Percentiles rank a stretch among this genome's conserved stretches.
Evolutionary conservation across 495 filamentous ascomycete genomes (phyloP).

Genomic region (Aeminium ludgeri): DNA sequence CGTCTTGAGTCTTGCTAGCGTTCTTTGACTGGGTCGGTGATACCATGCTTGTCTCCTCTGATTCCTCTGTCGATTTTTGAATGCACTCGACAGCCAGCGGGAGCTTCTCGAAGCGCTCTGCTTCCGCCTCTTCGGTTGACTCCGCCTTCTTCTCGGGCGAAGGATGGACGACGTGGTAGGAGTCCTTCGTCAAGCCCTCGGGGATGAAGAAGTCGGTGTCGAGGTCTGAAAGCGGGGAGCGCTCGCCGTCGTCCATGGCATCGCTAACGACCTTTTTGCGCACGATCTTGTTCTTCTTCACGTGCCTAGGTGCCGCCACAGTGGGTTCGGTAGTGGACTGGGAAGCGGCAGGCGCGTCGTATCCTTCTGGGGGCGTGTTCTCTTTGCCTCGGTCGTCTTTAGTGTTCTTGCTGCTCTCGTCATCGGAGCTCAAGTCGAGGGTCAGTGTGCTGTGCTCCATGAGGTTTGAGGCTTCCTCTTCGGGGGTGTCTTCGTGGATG

Average conservation of each 20-base stretch:
- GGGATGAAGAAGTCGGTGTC: constrained; percentile 15
- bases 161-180: constrained; percentile 8
- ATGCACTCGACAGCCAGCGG: no score
- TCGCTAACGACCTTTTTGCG: constrained; percentile 6
- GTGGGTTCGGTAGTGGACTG: not conserved
- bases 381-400: constrained; percentile 64
- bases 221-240: constrained; percentile 12
- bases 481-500: constrained; percentile 81
- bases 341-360: constrained; percentile 9
- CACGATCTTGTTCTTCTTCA: constrained; percentile 8
- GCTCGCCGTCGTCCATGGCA: constrained; percentile 12
- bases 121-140: no score
- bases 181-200: constrained; percentile 13
- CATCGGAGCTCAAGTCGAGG: constrained; percentile 58
- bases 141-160: constrained; percentile 2
- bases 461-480: constrained; percentile 76
- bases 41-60: no score
- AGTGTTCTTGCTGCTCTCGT: constrained; percentile 32
- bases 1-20: no score
- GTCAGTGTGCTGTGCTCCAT: constrained; percentile 78
- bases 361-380: constrained; percentile 62
- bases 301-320: not conserved
- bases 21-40: no score
- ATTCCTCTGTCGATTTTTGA: no score
- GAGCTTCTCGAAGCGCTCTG: no score